Conservation (phyloP, 768 basidiomycete genomes). For the Leccinellum albellum region DNA sequence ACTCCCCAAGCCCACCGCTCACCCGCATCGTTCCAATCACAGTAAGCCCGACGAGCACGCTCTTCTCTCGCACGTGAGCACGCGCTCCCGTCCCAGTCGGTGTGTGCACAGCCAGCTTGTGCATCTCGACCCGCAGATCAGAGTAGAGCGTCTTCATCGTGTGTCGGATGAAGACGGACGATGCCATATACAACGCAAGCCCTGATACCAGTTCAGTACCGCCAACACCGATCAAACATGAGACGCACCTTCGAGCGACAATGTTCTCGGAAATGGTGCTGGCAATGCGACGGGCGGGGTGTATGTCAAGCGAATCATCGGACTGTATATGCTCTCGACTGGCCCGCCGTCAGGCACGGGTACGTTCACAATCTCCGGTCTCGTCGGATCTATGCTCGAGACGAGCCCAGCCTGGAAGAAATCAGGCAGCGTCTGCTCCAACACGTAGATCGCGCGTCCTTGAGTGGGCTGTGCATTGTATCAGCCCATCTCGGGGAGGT, state of each 20-base stretch:
- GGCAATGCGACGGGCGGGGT: conserved; percentile 66
- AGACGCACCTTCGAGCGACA: conserved; percentile 64
- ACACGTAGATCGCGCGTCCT: conserved; percentile 70
- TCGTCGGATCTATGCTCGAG: conserved; percentile 47
- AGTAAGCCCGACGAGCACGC: conserved; percentile 48
- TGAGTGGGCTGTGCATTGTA: conserved; percentile 21
- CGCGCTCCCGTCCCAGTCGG: not conserved
- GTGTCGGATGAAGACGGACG: conserved; percentile 65
- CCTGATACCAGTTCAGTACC: conserved; percentile 40
- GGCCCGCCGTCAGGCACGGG: conserved; percentile 28
- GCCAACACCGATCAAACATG: not conserved
- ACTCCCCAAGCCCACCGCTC: conserved; percentile 58
- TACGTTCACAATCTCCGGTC: conserved; percentile 26
- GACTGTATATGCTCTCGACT: conserved; percentile 56
- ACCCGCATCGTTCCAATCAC: conserved; percentile 62
- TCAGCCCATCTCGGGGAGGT: conserved; percentile 25
- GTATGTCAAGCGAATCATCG: conserved; percentile 58
- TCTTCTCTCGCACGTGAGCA: conserved; percentile 47
- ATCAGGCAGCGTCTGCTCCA: conserved; percentile 65
- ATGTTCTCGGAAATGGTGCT: conserved; percentile 62
- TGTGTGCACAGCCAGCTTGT: conserved; percentile 39
- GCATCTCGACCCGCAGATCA: conserved; percentile 55
- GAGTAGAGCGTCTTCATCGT: conserved; percentile 74
- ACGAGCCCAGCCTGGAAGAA: conserved; percentile 71
- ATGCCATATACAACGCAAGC: conserved; percentile 67